phyloP scores from a whole-genome alignment of 768 basidiomycete species.

The Phylloporus arenicola region DNA sequence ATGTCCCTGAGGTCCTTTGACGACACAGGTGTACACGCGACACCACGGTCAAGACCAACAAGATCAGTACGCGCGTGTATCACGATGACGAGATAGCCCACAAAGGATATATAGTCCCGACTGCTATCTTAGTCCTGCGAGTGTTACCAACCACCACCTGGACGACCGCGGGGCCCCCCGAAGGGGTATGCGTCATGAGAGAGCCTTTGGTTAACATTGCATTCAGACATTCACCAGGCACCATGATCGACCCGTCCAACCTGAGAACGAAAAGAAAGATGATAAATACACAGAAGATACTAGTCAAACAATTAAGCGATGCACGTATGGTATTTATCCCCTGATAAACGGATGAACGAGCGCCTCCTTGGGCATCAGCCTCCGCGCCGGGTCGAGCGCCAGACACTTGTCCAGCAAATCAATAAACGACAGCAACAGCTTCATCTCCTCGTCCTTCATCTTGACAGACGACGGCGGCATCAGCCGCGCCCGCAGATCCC shows the following conservation, averaged over 20 bases:
- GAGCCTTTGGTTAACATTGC: too few relatives aligned
- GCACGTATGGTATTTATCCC: slow-evolving; percentile 31
- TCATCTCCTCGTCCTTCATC: slow-evolving; percentile 85
- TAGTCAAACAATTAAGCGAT: slow-evolving; percentile 11
- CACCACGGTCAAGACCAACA: too few relatives aligned
- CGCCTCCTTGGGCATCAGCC: slow-evolving; percentile 88
- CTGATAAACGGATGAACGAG: slow-evolving; percentile 83
- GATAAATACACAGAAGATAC: slow-evolving; percentile 3
- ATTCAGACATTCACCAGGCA: background rate
- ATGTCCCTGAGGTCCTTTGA: too few relatives aligned
- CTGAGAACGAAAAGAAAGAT: background rate
- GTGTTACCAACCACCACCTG: too few relatives aligned
- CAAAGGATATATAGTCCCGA: background rate
- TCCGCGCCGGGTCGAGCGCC: slow-evolving; percentile 75
- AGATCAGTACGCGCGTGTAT: too few relatives aligned
- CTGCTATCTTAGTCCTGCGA: too few relatives aligned
- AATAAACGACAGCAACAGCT: slow-evolving; percentile 71
- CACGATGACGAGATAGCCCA: background rate
- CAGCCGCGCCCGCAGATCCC: slow-evolving; percentile 77
- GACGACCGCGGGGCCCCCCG: too few relatives aligned
- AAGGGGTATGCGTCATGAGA: too few relatives aligned
- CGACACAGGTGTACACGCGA: too few relatives aligned
- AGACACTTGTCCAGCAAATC: slow-evolving; percentile 92
- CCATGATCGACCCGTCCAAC: background rate
- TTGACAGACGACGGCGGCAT: slow-evolving; percentile 76